phyloP scores from a whole-genome alignment of 75 land plant genomes.

The Pseudotsuga menziesii region DNA sequence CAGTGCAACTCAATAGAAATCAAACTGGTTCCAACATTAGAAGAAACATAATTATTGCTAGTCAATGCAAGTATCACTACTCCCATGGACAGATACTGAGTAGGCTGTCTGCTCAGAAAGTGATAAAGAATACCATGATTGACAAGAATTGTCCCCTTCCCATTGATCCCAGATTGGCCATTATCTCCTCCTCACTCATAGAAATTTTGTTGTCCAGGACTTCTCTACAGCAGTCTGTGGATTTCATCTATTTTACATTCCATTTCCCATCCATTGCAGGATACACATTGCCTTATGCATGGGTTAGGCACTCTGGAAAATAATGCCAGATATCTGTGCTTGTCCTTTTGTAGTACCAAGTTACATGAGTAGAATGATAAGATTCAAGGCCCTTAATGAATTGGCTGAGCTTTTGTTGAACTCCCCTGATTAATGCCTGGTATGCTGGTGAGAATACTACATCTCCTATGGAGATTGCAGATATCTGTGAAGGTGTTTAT shows the following conservation, averaged over 20 bases:
- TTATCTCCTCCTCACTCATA: slow-evolving; percentile 58
- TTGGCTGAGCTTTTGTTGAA: slow-evolving; percentile 55
- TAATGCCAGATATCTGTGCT: slow-evolving; percentile 60
- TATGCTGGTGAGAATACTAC: slow-evolving; percentile 51
- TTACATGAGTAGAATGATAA: slow-evolving; percentile 32
- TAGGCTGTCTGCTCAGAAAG: slow-evolving; percentile 41
- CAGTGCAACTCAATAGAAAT: slow-evolving; percentile 59
- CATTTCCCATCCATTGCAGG: slow-evolving; percentile 59
- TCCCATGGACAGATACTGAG: slow-evolving; percentile 50
- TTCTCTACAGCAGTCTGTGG: slow-evolving; percentile 64
- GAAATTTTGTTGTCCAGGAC: slow-evolving; percentile 56
- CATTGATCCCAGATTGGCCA: slow-evolving; percentile 35
- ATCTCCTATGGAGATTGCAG: slow-evolving; percentile 57
- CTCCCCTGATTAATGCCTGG: slow-evolving; percentile 57
- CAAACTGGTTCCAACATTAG: slow-evolving; percentile 56
- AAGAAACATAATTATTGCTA: slow-evolving; percentile 14
- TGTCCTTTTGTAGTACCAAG: slow-evolving; percentile 59
- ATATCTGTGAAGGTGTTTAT: slow-evolving; percentile 63
- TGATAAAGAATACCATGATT: slow-evolving; percentile 33
- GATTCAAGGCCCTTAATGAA: slow-evolving; percentile 53
- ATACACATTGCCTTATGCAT: slow-evolving; percentile 72
- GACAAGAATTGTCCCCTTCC: slow-evolving; percentile 29
- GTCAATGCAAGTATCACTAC: slow-evolving; percentile 20
- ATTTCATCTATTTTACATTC: slow-evolving; percentile 54
- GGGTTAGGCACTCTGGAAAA: slow-evolving; percentile 54